Evolutionary conservation across 768 basidiomycete species (phyloP).

Genomic region (Leccinum rimulosum): DNA sequence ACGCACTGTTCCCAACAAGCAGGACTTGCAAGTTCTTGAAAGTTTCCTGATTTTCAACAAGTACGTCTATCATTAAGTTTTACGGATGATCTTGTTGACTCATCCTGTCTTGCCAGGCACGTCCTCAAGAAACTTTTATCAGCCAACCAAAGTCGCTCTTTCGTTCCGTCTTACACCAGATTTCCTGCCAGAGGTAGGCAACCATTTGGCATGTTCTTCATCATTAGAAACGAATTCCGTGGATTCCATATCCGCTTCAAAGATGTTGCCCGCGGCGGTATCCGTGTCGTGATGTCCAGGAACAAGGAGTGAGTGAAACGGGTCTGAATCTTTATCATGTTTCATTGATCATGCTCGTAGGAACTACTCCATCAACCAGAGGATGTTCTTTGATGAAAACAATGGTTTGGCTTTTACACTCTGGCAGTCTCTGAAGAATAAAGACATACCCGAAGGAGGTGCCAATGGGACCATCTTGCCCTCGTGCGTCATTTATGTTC

Average conservation of each 20-base stretch:
- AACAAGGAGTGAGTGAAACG: constrained; percentile 72
- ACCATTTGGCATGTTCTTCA: constrained; percentile 92
- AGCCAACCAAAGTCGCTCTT: constrained; percentile 95
- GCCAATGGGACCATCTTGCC: constrained; percentile 97
- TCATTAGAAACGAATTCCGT: constrained; percentile 93
- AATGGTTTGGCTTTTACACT: constrained; percentile 88
- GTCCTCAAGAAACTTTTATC: constrained; percentile 99
- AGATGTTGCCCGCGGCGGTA: constrained; percentile 98
- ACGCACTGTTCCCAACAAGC: constrained; percentile 81
- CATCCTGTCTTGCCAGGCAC: constrained; percentile 45
- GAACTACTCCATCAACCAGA: constrained; percentile 95
- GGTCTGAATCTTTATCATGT: neutral
- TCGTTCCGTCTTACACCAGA: constrained; percentile 92
- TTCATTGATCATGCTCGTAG: constrained; percentile 34
- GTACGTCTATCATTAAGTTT: constrained; percentile 36
- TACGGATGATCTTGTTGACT: constrained; percentile 3
- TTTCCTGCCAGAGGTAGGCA: constrained; percentile 89
- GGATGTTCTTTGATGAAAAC: constrained; percentile 96
- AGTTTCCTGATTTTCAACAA: constrained; percentile 97
- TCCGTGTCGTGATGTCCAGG: constrained; percentile 92
- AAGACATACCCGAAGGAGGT: constrained; percentile 97
- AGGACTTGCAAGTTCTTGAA: constrained; percentile 92
- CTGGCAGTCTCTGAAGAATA: constrained; percentile 86
- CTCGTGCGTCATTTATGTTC: constrained; percentile 49
- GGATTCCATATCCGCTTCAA: constrained; percentile 95